phyloP scores from a whole-genome alignment of 176 grass and related monocot species.

The Carex pumila region DNA sequence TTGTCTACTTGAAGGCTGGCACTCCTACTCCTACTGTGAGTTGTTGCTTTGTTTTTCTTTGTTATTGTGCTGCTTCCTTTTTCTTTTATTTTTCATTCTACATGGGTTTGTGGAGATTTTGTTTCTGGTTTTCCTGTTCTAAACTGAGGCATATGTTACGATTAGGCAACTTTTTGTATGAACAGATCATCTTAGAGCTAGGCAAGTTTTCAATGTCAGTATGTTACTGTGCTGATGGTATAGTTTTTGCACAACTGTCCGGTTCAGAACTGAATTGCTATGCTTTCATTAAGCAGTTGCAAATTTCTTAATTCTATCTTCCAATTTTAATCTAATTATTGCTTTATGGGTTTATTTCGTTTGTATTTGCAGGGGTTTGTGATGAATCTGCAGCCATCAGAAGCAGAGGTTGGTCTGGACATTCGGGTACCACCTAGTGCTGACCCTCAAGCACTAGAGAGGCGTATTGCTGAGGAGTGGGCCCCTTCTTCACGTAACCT shows the following conservation, averaged over 20 bases:
- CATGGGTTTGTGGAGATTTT: background rate
- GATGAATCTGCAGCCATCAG: constrained; percentile 97
- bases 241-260: constrained; percentile 8
- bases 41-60: constrained; percentile 21
- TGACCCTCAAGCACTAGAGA: constrained; percentile 59
- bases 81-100: background rate
- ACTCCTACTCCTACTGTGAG: constrained; percentile 74
- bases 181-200: background rate
- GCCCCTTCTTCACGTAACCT: constrained; percentile 77
- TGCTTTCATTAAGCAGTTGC: background rate
- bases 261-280: background rate
- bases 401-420: constrained; percentile 87
- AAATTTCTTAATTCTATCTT: background rate
- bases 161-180: background rate
- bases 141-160: background rate
- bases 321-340: constrained; percentile 2
- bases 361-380: constrained; percentile 73
- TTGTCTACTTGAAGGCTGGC: constrained; percentile 83
- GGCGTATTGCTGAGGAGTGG: constrained; percentile 81
- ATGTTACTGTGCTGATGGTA: background rate
- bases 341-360: background rate
- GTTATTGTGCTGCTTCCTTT: background rate
- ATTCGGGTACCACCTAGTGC: constrained; percentile 63
- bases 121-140: background rate
- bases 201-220: background rate